These are phyloP conservation scores for Lipomyces sp. DNA, from an alignment of 805 yeast species.

Conservation along the genomic window DNA sequence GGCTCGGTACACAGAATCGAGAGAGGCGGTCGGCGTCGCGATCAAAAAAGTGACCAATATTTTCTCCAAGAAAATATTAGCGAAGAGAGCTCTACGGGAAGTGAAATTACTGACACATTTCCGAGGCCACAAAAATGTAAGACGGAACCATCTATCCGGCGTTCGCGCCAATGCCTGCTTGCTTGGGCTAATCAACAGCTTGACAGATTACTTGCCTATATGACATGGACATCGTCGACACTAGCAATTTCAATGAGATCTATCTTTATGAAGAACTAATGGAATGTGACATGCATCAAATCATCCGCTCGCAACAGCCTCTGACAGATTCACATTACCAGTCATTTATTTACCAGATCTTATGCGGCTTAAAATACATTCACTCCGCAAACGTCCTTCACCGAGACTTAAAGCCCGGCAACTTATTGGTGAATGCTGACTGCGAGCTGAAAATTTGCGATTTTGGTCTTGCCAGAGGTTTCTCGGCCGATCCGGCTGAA, in stretches of 20 bases:
- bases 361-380: conserved; percentile 87
- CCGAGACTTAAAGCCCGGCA: conserved; percentile 93
- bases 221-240: conserved; percentile 86
- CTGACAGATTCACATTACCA: conserved; percentile 95
- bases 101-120: conserved; percentile 88
- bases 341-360: conserved; percentile 82
- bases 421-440: conserved; percentile 89
- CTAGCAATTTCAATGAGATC: conserved; percentile 83
- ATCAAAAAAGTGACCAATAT: conserved; percentile 95
- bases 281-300: conserved; percentile 99
- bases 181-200: background rate
- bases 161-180: no score
- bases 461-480: conserved; percentile 94
- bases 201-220: conserved; percentile 79
- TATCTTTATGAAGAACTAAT: conserved; percentile 93
- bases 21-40: conserved; percentile 64
- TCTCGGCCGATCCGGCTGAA: conserved; percentile 76
- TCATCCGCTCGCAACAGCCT: conserved; percentile 90
- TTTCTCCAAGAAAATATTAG: conserved; percentile 84
- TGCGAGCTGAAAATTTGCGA: conserved; percentile 97
- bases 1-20: conserved; percentile 63
- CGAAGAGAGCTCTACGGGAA: conserved; percentile 91
- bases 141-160: background rate
- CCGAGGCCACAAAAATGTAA: conserved; percentile 79
- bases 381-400: conserved; percentile 93